Evolutionary conservation across 257 asterid genomes (phyloP), one percentile per base, ranked within the genome.

Genomic region (Solanum rostratum): DNA sequence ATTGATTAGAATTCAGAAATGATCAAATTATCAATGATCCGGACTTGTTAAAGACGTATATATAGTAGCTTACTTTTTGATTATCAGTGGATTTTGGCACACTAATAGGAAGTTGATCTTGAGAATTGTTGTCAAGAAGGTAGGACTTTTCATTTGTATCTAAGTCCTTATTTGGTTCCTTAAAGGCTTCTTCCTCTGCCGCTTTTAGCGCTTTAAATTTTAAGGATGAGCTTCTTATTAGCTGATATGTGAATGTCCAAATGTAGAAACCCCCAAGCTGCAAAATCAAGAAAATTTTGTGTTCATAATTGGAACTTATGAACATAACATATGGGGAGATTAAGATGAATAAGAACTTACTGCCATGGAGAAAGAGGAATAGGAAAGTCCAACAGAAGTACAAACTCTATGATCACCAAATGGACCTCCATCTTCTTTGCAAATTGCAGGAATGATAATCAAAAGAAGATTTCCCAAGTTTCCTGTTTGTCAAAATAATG

Each of bases 191-290:
- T 73, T 45, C 90, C 2, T 59, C 90, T 1, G 59, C 89, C 54
- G 79, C 88, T 49, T 86, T 37, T 69, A 79, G 50, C 22, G 91
- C 89, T 74, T 83, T 85, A 20, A 89, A 88, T 65, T 80, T 88
- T 6, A 41, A 65, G 5, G 91, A 90, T 1, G 97, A 89, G 16
- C 87, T 87, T 86, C 89, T 83, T 84, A 93, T 90, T 57, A 93
- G 86, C 88, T 92, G 89, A 87, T 90, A 92, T 2, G 90, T 87
- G 79, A 83, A 90, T 27, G 97, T 93, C 97, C 97, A 93, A 84
- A 92, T 90, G 97, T 87, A 93, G 91, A 93, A 89, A 8, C 93
- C 90, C 19, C 97, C 97, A 55, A 92, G 92, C 97, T 93, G 88
- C 46, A 7, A 86, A 73, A 46, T 18, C 81, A 84, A 86, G 68